Evolutionary conservation across 192 early-diverging fungal genomes (phyloP), one percentile per base, ranked within the genome.

Genomic region (Backusella mclennaniae): DNA sequence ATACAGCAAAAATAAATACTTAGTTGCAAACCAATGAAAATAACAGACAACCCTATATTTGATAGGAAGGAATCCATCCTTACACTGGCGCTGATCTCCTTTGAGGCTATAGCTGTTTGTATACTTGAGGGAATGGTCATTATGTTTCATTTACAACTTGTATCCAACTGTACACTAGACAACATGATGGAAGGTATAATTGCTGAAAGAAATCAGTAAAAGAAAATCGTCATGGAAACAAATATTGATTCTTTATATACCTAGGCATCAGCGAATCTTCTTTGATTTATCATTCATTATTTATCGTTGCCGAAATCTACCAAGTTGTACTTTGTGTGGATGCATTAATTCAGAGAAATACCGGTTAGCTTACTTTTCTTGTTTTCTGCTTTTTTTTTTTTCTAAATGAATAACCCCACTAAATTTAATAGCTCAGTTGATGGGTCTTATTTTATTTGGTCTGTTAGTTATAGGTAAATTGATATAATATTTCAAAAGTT

Each of bases 201-300:
- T 44, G 42, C 14, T 44, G 41, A 5, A 0, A 52, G 42, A 35
- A 59, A 56, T 52, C 21, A 38, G 2, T 39, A 41, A n/a, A 38
- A 38, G 35, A 52, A 29, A 56, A 29, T 19, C 46, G 36, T 23
- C n/a, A 6, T 39, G 11, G 21, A 56, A 66, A 17, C 21, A 66
- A 4, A 35, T 35, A 39, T 44, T 67, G 3, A 44, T 42, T 53
- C 52, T 26, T 31, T 23, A 29, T 21, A 4, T 74, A 31, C 14
- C 41, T 77, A 82, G 80, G 82, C 69, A 67, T 84, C 49, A 80
- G 78, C 35, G 74, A 77, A 35, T 84, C 82, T 23, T 79, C 80
- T 75, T 74, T 84, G 35, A 84, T 84, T 35, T 84, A 84, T 68
- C 82, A 84, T 59, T 74, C 73, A 41, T 35, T 84, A 4, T 84